Evolutionary conservation across 2,329 filamentous ascomycete genomes (phyloP).

Genomic region (Xylariaceae sp.): DNA sequence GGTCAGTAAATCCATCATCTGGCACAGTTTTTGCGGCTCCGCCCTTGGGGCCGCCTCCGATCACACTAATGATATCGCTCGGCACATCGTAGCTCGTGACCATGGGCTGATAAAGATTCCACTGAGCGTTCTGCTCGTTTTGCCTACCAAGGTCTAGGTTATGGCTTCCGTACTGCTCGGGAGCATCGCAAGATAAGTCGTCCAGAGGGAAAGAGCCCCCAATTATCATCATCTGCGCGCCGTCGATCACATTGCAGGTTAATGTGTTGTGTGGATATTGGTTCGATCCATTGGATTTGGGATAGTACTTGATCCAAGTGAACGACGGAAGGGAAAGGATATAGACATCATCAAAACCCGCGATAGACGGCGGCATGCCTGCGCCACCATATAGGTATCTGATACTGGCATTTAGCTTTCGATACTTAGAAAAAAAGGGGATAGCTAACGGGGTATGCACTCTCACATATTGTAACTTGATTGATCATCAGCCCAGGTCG

Average conservation of each 20-base stretch:
- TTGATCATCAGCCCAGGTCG: slow-evolving; percentile 62
- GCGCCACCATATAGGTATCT: slow-evolving; percentile 67
- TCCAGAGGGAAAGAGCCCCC: slow-evolving; percentile 62
- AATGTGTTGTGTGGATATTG: slow-evolving; percentile 59
- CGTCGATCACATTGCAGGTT: slow-evolving; percentile 62
- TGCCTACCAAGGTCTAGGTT: slow-evolving; percentile 60
- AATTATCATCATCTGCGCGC: slow-evolving; percentile 67
- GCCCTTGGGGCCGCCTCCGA: slow-evolving; percentile 58
- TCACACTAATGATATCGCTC: slow-evolving; percentile 52
- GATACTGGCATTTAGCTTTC: too few relatives aligned
- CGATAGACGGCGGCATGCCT: slow-evolving; percentile 51
- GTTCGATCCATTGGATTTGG: too few relatives aligned
- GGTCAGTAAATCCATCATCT: slow-evolving; percentile 53
- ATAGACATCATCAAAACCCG: slow-evolving; percentile 67
- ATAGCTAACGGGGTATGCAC: too few relatives aligned
- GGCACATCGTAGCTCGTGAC: slow-evolving; percentile 62
- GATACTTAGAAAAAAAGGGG: too few relatives aligned
- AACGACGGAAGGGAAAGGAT: slow-evolving; percentile 68
- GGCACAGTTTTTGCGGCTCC: slow-evolving; percentile 60
- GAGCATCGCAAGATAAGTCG: slow-evolving; percentile 55
- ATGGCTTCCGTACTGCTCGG: slow-evolving; percentile 59
- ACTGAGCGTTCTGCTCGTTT: slow-evolving; percentile 52
- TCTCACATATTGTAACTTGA: slow-evolving; percentile 73
- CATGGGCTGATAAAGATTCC: slow-evolving; percentile 57
- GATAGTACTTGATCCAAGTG: slow-evolving; percentile 65